Base-by-base conservation (phyloP, 257 asterid genomes). In the Scutellaria galericulata region DNA sequence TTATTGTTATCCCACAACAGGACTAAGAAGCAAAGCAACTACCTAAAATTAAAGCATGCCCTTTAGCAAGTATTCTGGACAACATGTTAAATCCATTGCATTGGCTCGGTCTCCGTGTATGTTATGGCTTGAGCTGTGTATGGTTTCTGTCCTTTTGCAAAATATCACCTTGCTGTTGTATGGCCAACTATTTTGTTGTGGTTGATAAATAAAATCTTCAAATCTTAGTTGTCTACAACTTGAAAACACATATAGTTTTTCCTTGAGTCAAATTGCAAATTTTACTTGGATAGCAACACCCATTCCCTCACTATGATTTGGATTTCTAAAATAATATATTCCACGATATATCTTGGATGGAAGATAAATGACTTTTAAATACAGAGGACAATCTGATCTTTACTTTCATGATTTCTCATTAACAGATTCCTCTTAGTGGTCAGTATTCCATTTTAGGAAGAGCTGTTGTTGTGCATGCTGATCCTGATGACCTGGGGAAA, bases 401-500 rank as follows among this genome's bases (percentile, higher is more conserved):
- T 13, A 53, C 48, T 64, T 51, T 10, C 11, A 7, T 52, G 10
- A 1, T 74, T 57, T 80, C 31, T 74, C 69, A 66, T 64, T 60
- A 55, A 13, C 81, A 93, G 98, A 90, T 93, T 75, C 88, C 91
- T 0, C 88, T 90, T 52, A 85, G 64, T 11, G 98, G 97, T 53
- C 85, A 73, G 50, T 83, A 93, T 78, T 90, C 98, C 52, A 93
- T 93, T 70, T 68, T 93, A 77, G 98, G 98, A 70, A 84, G 97
- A 75, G 98, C 97, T 22, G 96, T 90, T 72, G 98, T 93, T 27
- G 92, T 93, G 70, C 98, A 93, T 77, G 98, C 98, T 66, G 96
- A 87, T 83, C 88, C 95, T 13, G 98, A 93, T 82, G 97, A 93
- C 84, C 90, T 93, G 10, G 98, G 98, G 81, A 87, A 81, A 86